Evolutionary conservation across 1,284 basidiomycete species (phyloP).

Genomic region (Marasmius fiardii): DNA sequence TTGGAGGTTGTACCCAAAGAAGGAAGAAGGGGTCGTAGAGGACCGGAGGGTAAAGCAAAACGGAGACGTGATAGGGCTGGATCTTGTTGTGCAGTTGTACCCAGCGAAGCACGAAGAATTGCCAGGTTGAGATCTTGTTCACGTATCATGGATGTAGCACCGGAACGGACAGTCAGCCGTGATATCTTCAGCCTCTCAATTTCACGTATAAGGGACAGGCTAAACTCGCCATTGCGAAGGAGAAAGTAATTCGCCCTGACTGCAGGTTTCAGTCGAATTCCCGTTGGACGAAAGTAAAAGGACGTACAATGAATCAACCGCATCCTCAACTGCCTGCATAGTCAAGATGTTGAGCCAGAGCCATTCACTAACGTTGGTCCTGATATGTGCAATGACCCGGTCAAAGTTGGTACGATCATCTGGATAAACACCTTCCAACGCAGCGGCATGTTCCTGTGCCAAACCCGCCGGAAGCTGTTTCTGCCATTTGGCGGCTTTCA

Average conservation of each 20-base stretch:
- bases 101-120: conserved; percentile 77
- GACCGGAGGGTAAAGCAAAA: conserved; percentile 75
- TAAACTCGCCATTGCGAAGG: conserved; percentile 84
- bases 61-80: conserved; percentile 65
- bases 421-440: conserved; percentile 65
- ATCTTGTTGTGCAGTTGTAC: conserved; percentile 83
- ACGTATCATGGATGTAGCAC: conserved; percentile 70
- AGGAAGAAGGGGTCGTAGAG: conserved; percentile 74
- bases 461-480: conserved; percentile 68
- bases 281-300: conserved; percentile 3
- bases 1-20: conserved; percentile 44
- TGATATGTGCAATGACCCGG: conserved; percentile 63
- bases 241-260: conserved; percentile 77
- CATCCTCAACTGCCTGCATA: conserved; percentile 74
- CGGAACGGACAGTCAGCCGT: conserved; percentile 64
- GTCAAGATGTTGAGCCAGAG: conserved; percentile 89
- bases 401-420: conserved; percentile 79
- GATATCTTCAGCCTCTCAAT: conserved; percentile 77
- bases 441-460: conserved; percentile 57
- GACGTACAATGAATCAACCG: conserved; percentile 68
- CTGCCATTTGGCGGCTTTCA: conserved; percentile 77
- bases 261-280: not conserved
- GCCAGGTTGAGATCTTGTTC: conserved; percentile 85
- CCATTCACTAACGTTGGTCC: conserved; percentile 82
- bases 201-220: conserved; percentile 76